Evolutionary conservation across 176 grass and related monocot genomes (phyloP).

Genomic region (Ampelocalamus luodianensis): DNA sequence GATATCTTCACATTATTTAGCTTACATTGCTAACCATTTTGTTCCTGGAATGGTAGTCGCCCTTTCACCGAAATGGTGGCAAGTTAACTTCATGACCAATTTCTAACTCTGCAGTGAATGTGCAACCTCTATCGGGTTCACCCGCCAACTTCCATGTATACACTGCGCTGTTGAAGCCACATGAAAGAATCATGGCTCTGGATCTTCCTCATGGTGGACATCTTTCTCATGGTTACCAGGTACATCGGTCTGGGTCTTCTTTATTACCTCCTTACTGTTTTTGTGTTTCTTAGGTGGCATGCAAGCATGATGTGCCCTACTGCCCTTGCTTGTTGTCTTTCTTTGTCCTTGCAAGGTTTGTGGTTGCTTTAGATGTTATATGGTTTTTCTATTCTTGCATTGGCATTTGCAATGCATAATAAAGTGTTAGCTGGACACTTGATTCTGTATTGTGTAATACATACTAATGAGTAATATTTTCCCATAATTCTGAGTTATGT

Average conservation of each 20-base stretch:
- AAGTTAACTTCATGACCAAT: conserved; percentile 28
- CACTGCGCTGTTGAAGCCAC: conserved; percentile 95
- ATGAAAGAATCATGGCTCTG: conserved; percentile 98
- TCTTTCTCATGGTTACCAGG: conserved; percentile 99
- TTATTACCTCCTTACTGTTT: conserved; percentile 13
- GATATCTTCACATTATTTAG: too few relatives aligned
- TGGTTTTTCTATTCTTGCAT: conserved; percentile 26
- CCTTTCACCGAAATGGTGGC: conserved; percentile 21
- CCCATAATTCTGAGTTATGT: conserved; percentile 24
- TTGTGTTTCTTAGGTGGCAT: conserved; percentile 12
- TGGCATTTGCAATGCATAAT: conserved; percentile 14
- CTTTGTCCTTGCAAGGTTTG: conserved; percentile 18
- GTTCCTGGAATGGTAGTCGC: conserved; percentile 6
- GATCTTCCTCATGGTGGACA: conserved; percentile 99
- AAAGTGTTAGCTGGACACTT: not conserved
- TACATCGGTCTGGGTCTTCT: conserved; percentile 41
- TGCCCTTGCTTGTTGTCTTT: conserved; percentile 27
- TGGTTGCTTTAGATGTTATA: conserved; percentile 19
- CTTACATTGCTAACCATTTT: not conserved
- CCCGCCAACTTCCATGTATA: conserved; percentile 98
- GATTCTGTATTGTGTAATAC: conserved; percentile 28
- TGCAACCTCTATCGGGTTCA: conserved; percentile 92
- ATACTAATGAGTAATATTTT: not conserved
- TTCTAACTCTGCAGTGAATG: conserved; percentile 74
- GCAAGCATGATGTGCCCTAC: conserved; percentile 20